Base-by-base conservation (phyloP, 345 rosid species). In the Moricandia arvensis region DNA sequence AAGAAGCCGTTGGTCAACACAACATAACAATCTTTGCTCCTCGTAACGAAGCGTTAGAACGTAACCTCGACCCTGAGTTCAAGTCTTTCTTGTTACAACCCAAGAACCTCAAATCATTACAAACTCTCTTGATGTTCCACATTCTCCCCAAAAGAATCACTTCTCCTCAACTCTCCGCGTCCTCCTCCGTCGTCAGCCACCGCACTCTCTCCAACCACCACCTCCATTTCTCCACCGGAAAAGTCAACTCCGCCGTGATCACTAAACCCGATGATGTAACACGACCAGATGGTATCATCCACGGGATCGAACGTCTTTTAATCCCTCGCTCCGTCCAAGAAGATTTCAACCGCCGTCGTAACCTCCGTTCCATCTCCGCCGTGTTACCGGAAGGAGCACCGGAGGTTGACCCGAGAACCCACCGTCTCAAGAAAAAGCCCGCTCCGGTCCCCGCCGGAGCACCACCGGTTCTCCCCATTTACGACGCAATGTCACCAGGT, bases 21-120 rank as follows among this genome's bases (percentile, higher is more conserved):
- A 90, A 90, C 66, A 80, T 95, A 68, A 95, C 99, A 75, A 90
- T 95, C 82, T 95, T 95, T 53, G 99, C 99, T 6, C 99, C 99
- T 0, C 78, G 77, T 6, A 95, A 95, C 59, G 93, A 92, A 70
- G 99, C 98, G 3, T 73, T 95, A 9, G 97, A 95, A 72, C 89
- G 88, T 5, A 82, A 85, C 7, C 86, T 95, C 3, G 94, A 92
- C 76, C 97, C 99, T 2, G 91, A 90, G 35, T 92, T 95, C 83
- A 93, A 90, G 72, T 89, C 88, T 7, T 95, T 95, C 85, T 85
- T 95, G 68, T 93, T 92, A 4, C 96, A 90, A 74, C 99, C 99
- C 0, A 86, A 96, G 7, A 92, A 95, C 24, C 88, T 93, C 62
- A 85, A 82, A 72, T 90, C 97, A 5, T 86, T 95, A 33, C 99